Evolutionary conservation across 306 rosid genomes (phyloP), one percentile per base, ranked within the genome.

Genomic region (Inga oerstediana): DNA sequence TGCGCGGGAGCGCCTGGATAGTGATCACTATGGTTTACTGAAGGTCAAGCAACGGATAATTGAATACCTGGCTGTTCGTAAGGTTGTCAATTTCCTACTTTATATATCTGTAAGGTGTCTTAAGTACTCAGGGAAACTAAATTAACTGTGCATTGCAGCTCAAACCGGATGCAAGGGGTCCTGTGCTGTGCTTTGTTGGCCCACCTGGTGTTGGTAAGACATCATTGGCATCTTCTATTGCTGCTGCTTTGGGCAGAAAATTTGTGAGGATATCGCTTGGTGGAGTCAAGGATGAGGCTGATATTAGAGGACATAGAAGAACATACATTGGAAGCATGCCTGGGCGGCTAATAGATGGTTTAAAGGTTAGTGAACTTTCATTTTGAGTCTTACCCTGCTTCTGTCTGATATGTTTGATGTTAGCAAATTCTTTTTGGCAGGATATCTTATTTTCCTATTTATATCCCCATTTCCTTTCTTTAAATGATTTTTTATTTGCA

Each of bases 311-410:
- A 65, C 98, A 95, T 81, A 91, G 98, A 90, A 95, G 98, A 91
- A 93, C 98, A 80, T 95, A 95, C 90, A 95, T 95, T 77, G 98
- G 98, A 86, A 95, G 98, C 89, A 95, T 95, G 98, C 98, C 98
- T 45, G 98, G 98, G 81, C 92, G 98, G 83, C 98, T 93, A 69
- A 93, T 95, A 84, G 98, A 95, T 65, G 98, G 98, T 73, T 85
- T 95, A 74, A 95, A 95, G 98, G 98, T 87, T 92, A n/a, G 16
- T 80, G 73, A 69, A 59, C 37, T 77, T 77, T 75, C 56, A 45
- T 46, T 73, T 75, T 48, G 22, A 85, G 45, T 16, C 24, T 77
- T 76, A 16, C 72, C n/a, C 30, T 74, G 67, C 11, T 73, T 54
- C 77, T 72, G 65, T 75, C 52, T 69, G 41, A 70, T 84, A 58